Base-by-base conservation (phyloP, 1,284 basidiomycete genomes). In the Puccinia triticina region DNA sequence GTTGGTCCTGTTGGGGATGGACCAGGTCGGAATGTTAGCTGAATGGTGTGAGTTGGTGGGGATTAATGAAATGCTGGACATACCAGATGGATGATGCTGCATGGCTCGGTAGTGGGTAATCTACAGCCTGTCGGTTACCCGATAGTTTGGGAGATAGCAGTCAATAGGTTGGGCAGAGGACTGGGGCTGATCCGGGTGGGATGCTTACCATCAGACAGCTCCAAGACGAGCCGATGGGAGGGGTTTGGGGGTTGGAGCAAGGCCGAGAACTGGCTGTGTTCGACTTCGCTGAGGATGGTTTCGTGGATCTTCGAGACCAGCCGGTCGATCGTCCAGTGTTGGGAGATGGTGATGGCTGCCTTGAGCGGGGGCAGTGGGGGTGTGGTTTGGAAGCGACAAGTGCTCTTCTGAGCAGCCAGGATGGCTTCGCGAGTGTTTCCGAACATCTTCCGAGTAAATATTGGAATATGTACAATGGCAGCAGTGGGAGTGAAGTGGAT, bases 141-240 rank as follows among this genome's bases (percentile, higher is more conserved):
- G 21, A 37, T 8, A 71, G 40, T 34, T 1, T 4, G 21, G n/a
- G n/a, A n/a, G n/a, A n/a, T n/a, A n/a, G n/a, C n/a, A n/a, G n/a
- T n/a, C n/a, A n/a, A n/a, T n/a, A n/a, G n/a, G n/a, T n/a, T n/a
- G n/a, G n/a, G n/a, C n/a, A n/a, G n/a, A n/a, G n/a, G n/a, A n/a
- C n/a, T n/a, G n/a, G n/a, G n/a, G n/a, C n/a, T n/a, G n/a, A n/a
- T n/a, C n/a, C n/a, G n/a, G n/a, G n/a, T n/a, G n/a, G n/a, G 14
- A 18, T 32, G 34, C 73, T 5, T 57, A 75, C 75, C 75, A 66
- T 77, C 75, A n/a, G n/a, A 8, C 14, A 59, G 59, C 29, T 77
- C 75, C 29, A 77, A 66, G 8, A 77, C 12, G 26, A 77, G 75
- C 18, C 59, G 59, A 43, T 77, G 75, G 26, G 75, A 59, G 2